Percentiles rank a stretch among this genome's conserved stretches.
phyloP scores from a whole-genome alignment of 1,284 basidiomycete species.

The Laetiporus sulphureus region DNA sequence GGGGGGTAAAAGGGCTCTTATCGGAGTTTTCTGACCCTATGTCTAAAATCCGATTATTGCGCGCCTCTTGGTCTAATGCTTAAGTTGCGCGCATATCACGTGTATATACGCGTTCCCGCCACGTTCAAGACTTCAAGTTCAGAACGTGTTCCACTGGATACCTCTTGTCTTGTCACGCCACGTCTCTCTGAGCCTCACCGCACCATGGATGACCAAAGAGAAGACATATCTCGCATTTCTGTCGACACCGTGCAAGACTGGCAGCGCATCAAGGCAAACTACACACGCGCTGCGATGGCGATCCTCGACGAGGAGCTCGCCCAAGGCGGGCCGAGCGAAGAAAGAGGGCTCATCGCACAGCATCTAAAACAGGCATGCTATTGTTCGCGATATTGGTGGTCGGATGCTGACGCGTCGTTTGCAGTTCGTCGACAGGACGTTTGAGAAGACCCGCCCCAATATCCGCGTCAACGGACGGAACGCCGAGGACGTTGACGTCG shows the following conservation, averaged over 20 bases:
- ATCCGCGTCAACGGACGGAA: conserved; percentile 75
- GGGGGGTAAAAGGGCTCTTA: too few species aligned
- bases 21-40: too few species aligned
- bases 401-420: neutral
- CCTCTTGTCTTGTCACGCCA: too few species aligned
- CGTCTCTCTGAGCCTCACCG: too few species aligned
- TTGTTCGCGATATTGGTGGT: conserved; percentile 2
- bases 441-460: conserved; percentile 62
- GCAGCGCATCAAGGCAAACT: conserved; percentile 48
- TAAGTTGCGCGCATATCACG: too few species aligned
- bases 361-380: conserved; percentile 43
- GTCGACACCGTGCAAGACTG: conserved; percentile 57
- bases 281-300: conserved; percentile 36
- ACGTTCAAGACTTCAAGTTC: too few species aligned
- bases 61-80: too few species aligned
- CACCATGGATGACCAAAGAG: conserved; percentile 35
- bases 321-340: conserved; percentile 26
- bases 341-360: conserved; percentile 38
- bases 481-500: conserved; percentile 56
- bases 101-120: too few species aligned
- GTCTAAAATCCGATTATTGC: too few species aligned
- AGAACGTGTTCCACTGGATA: too few species aligned
- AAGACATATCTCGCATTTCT: conserved; percentile 59
- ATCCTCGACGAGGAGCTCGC: conserved; percentile 38
- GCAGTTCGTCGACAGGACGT: conserved; percentile 56